Conservation (phyloP, 2,329 filamentous ascomycete species). For the Colletotrichum magnum region DNA sequence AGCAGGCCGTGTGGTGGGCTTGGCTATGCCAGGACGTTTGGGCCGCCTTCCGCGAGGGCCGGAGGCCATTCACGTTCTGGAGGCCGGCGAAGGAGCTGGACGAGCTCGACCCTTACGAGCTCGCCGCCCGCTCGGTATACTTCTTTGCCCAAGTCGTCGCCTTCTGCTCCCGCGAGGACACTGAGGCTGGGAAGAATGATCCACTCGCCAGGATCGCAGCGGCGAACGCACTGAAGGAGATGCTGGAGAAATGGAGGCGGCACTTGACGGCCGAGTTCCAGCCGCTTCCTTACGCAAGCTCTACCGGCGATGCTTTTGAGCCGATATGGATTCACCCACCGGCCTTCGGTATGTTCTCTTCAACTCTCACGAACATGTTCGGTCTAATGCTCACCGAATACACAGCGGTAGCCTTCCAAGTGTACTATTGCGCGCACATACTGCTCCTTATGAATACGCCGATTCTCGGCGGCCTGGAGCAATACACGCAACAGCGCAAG, state of each 20-base stretch:
- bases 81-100: conserved; percentile 63
- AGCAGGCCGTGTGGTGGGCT: conserved; percentile 75
- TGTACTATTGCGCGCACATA: conserved; percentile 42
- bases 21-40: conserved; percentile 77
- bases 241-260: conserved; percentile 64
- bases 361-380: not conserved
- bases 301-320: conserved; percentile 32
- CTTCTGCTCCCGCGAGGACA: conserved; percentile 62
- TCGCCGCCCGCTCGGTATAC: conserved; percentile 68
- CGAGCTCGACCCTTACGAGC: conserved; percentile 64
- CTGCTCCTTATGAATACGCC: conserved; percentile 42
- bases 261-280: conserved; percentile 60
- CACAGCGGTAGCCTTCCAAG: conserved; percentile 41
- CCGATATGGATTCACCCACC: conserved; percentile 42
- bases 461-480: conserved; percentile 38
- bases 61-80: conserved; percentile 72
- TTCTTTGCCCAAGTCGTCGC: conserved; percentile 70
- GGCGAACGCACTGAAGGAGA: conserved; percentile 60
- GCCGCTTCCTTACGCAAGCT: conserved; percentile 51
- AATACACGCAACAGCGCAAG: conserved; percentile 41
- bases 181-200: conserved; percentile 21
- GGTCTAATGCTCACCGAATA: not conserved
- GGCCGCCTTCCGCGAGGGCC: conserved; percentile 72
- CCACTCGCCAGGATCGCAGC: conserved; percentile 62
- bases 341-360: conserved; percentile 39